Conservation (phyloP, 1,284 basidiomycete species). For the Pseudozyma sp. region DNA sequence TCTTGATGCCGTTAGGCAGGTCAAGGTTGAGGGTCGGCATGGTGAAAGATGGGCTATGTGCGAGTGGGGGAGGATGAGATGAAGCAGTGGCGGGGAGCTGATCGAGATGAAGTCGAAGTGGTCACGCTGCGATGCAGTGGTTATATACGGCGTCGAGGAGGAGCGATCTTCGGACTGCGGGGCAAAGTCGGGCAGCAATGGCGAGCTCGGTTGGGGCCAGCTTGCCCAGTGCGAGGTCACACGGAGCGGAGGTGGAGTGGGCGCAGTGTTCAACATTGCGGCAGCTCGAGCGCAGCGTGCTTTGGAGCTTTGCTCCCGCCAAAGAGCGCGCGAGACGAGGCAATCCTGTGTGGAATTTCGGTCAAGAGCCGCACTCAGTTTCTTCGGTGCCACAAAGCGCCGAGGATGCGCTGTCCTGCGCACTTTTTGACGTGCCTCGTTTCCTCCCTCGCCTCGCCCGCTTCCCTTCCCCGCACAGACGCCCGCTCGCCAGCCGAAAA, state of each 20-base stretch:
- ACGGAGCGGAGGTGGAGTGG: not conserved
- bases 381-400: not conserved
- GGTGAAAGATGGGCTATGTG: conserved; percentile 1
- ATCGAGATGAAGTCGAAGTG: not conserved
- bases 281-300: conserved; percentile 6
- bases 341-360: conserved; percentile 17
- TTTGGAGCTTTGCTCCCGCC: not conserved
- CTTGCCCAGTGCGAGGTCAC: conserved; percentile 1
- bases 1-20: conserved; percentile 63
- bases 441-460: not conserved
- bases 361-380: conserved; percentile 25
- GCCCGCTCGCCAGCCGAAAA: not conserved
- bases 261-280: not conserved
- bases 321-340: not conserved
- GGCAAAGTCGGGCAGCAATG: conserved; percentile 5
- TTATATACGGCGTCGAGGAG: conserved; percentile 12
- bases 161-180: conserved; percentile 15
- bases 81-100: not conserved
- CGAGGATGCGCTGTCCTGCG: not conserved
- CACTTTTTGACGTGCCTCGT: not conserved
- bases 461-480: not conserved
- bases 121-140: not conserved
- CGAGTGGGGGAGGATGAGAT: not conserved
- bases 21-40: conserved; percentile 63
- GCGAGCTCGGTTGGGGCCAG: not conserved